Evolutionary conservation across 805 yeast genomes (phyloP), one percentile per base, ranked within the genome.

Genomic region (Hyphopichia homilentoma): DNA sequence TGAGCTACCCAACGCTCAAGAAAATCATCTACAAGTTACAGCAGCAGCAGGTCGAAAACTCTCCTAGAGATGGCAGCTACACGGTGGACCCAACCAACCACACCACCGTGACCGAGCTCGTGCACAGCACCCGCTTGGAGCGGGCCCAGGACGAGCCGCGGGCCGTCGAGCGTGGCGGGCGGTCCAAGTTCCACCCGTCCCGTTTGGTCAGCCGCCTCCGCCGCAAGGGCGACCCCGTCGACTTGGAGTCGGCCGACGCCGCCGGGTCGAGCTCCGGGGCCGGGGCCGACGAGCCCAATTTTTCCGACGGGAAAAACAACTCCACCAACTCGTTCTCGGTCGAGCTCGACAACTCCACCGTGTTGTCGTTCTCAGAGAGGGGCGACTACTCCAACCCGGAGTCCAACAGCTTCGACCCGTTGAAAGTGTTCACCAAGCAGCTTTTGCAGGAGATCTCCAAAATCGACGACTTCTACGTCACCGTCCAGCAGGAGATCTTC

Each of bases 1-100:
- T 71, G 39, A 59, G 66, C 35, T 70, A 71, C 40, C 61, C 70
- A 6, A 66, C 68, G 7, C 54, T 80, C 42, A 80, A 80, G 47
- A 76, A 77, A 45, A 47, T 66, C 19, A 71, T 79, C 21, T 79
- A 80, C 47, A 59, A 66, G 39, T 61, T 80, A 22, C 82, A 77
- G 36, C 60, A 61, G 35, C 55, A 53, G 21, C 68, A 62, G 38
- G 35, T 58, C 15, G 45, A 44, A 24, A 39, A 29, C 23, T 47
- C 39, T 17, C 57, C 61, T n/a, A 43, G 43, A 26, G 59, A 56
- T 23, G 57, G 57, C 7, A 37, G 44, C 9, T 39, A 42, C 23
- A 33, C 41, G 11, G 40, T 48, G 18, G 41, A 45, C 5, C 36
- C 34, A 11, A 39, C 41, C 12, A 48, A 49, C 38, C 38, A 36